phyloP scores from a whole-genome alignment of 306 rosid genomes.

The Trifolium subterraneum region DNA sequence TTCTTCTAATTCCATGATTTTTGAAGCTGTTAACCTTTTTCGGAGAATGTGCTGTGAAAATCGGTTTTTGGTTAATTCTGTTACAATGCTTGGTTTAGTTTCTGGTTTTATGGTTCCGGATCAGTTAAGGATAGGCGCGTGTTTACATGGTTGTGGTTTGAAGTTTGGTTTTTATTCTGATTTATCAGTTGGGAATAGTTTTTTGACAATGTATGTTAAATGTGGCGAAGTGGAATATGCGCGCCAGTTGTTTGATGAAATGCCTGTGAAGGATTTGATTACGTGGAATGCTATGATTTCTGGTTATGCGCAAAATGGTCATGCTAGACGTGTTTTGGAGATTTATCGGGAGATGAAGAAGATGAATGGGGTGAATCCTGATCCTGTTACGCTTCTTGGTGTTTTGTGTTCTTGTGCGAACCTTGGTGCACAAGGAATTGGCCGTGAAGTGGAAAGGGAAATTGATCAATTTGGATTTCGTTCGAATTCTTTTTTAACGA shows the following conservation, averaged over 20 bases:
- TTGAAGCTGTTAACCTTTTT: conserved; percentile 57
- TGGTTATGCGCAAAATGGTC: conserved; percentile 83
- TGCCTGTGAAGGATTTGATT: conserved; percentile 71
- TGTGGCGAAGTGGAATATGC: conserved; percentile 67
- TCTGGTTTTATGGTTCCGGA: conserved; percentile 56
- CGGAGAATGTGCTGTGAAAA: conserved; percentile 60
- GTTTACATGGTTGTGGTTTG: conserved; percentile 57
- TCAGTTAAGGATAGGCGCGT: conserved; percentile 54
- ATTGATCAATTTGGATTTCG: conserved; percentile 43
- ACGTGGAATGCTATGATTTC: conserved; percentile 93
- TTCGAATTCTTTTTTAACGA: conserved; percentile 52
- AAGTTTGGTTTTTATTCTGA: conserved; percentile 61
- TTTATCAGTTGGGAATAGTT: conserved; percentile 67
- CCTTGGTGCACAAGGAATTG: conserved; percentile 57
- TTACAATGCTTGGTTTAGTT: conserved; percentile 75
- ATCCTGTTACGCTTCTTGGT: conserved; percentile 57
- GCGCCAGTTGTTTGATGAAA: conserved; percentile 61
- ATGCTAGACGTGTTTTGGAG: conserved; percentile 68
- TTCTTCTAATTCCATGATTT: conserved; percentile 49
- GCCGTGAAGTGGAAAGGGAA: conserved; percentile 48
- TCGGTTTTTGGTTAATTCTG: conserved; percentile 51
- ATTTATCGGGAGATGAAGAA: conserved; percentile 55
- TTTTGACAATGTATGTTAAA: conserved; percentile 79
- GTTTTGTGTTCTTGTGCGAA: conserved; percentile 57
- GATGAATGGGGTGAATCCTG: conserved; percentile 44